phyloP scores from a whole-genome alignment of 2,329 filamentous ascomycete genomes.

The Emmonsiellopsis sp. region DNA sequence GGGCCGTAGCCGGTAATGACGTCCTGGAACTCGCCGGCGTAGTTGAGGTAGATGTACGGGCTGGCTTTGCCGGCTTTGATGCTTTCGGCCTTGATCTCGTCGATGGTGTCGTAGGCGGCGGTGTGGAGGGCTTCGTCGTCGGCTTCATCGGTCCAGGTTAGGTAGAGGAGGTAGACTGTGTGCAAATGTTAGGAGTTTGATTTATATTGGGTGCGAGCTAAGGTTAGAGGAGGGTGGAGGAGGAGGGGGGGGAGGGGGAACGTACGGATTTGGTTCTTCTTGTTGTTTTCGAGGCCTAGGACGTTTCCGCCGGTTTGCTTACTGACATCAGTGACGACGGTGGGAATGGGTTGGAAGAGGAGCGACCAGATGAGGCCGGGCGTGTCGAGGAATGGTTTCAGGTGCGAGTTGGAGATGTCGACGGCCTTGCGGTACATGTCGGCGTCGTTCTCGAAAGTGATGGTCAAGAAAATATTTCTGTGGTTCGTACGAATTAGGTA shows the following conservation, averaged over 20 bases:
- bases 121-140: conserved; percentile 22
- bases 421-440: conserved; percentile 6
- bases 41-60: conserved; percentile 3
- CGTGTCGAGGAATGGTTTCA: neutral
- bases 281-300: conserved; percentile 22
- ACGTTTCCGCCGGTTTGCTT: conserved; percentile 26
- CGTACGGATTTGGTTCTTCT: conserved; percentile 24
- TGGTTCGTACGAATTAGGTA: neutral
- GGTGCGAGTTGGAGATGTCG: neutral
- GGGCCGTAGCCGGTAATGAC: neutral
- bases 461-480: conserved; percentile 6
- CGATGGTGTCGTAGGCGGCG: neutral
- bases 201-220: neutral
- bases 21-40: conserved; percentile 1
- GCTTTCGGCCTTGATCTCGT: neutral
- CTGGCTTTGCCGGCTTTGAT: neutral
- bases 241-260: too few species aligned
- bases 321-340: conserved; percentile 21
- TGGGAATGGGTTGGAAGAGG: conserved; percentile 33
- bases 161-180: conserved; percentile 19
- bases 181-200: conserved; percentile 14
- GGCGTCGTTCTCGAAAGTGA: conserved; percentile 11
- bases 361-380: neutral
- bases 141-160: conserved; percentile 22
- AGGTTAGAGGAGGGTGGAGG: neutral